phyloP scores from a whole-genome alignment of 495 filamentous ascomycete genomes.

The Lentithecium fluviatile region DNA sequence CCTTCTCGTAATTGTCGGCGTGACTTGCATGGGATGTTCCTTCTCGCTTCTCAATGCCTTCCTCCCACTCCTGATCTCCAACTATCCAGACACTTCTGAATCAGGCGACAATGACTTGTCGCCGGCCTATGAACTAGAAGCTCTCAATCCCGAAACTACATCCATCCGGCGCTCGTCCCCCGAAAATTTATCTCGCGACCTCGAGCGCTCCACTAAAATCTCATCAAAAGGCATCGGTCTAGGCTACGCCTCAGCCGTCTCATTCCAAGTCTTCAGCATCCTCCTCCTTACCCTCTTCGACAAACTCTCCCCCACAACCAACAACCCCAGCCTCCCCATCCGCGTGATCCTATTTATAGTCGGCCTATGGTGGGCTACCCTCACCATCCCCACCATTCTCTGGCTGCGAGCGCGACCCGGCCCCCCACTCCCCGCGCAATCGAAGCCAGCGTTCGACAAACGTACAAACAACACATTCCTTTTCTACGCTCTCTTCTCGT shows the following conservation, averaged over 20 bases:
- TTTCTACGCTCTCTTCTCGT: conserved; percentile 71
- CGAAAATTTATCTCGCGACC: conserved; percentile 55
- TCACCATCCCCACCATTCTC: conserved; percentile 83
- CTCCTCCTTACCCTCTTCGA: conserved; percentile 47
- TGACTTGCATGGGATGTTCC: conserved; percentile 51
- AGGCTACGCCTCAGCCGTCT: conserved; percentile 80
- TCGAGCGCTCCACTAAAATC: conserved; percentile 77
- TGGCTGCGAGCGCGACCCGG: conserved; percentile 92
- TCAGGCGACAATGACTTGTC: not conserved
- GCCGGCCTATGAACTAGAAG: conserved; percentile 20
- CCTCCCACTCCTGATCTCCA: conserved; percentile 52
- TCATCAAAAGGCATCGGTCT: conserved; percentile 88
- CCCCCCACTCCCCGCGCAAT: conserved; percentile 60
- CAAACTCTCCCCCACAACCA: conserved; percentile 27
- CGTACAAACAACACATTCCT: conserved; percentile 36
- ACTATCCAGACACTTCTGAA: conserved; percentile 26
- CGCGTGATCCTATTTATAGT: conserved; percentile 82
- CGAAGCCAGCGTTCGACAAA: not conserved
- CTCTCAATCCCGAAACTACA: conserved; percentile 14
- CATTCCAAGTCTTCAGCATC: conserved; percentile 76
- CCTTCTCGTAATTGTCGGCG: conserved; percentile 69
- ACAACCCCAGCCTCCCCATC: conserved; percentile 19
- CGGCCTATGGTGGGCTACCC: conserved; percentile 91
- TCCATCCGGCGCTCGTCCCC: conserved; percentile 25
- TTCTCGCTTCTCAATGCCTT: conserved; percentile 56